phyloP scores from a whole-genome alignment of 192 early-diverging fungal species.

The Entophlyctis luteolus region DNA sequence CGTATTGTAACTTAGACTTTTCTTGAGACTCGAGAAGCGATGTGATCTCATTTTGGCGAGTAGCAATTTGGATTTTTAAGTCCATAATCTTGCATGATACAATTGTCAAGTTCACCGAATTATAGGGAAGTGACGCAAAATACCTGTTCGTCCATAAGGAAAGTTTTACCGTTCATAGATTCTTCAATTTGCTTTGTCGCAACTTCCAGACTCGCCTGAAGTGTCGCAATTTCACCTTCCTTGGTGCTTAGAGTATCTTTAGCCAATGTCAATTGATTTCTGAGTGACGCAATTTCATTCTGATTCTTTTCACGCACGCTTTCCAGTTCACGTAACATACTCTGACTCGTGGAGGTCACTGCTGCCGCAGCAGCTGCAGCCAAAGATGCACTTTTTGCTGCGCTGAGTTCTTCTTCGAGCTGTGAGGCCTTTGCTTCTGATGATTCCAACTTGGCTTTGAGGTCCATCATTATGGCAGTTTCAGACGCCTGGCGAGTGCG shows the following conservation, averaged over 20 bases:
- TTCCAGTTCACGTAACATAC: neutral
- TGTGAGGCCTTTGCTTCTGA: too few species aligned
- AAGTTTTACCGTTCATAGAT: neutral
- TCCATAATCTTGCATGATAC: constrained; percentile 16
- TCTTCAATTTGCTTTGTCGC: neutral
- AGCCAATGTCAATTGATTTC: neutral
- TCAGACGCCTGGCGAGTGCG: too few species aligned
- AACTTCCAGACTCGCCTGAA: neutral
- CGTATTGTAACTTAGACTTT: neutral
- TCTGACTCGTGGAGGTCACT: neutral
- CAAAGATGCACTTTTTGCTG: too few species aligned
- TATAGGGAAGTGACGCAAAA: neutral
- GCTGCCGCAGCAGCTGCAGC: neutral
- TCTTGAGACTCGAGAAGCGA: neutral
- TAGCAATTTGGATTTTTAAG: constrained; percentile 21
- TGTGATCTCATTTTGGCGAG: constrained; percentile 6
- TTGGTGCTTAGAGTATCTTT: constrained; percentile 13
- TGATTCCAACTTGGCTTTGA: too few species aligned
- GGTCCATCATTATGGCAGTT: too few species aligned
- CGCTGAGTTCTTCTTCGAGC: too few species aligned
- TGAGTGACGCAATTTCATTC: neutral
- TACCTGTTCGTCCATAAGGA: constrained; percentile 22
- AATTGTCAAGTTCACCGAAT: too few species aligned
- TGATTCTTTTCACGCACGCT: neutral
- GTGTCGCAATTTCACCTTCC: constrained; percentile 1